A percentile compares a stretch with the other conserved stretches of the same genome.
phyloP scores from a whole-genome alignment of 768 basidiomycete species.

The Collybia nuda region DNA sequence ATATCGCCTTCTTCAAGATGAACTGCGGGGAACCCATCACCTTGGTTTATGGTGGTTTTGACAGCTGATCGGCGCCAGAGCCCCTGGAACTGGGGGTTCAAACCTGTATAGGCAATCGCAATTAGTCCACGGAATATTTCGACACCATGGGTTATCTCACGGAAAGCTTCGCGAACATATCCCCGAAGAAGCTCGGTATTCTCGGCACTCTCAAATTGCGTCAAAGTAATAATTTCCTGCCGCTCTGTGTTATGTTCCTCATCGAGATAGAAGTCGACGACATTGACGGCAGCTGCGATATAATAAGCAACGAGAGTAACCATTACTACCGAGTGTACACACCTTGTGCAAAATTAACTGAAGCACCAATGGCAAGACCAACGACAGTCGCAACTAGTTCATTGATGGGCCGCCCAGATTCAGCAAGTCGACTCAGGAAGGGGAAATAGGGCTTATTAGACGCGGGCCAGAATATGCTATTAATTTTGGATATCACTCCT shows the following conservation, averaged over 20 bases:
- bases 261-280: slow-evolving; percentile 54
- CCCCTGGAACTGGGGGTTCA: slow-evolving; percentile 39
- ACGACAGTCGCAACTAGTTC: slow-evolving; percentile 42
- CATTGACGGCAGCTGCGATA: slow-evolving; percentile 34
- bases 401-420: slow-evolving; percentile 34
- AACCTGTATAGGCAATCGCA: slow-evolving; percentile 18
- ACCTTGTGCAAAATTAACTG: slow-evolving; percentile 43
- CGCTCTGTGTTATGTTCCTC: slow-evolving; percentile 37
- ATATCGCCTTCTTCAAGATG: slow-evolving; percentile 29
- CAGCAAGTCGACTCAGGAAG: slow-evolving; percentile 36
- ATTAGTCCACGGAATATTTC: background rate
- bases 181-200: slow-evolving; percentile 38
- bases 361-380: slow-evolving; percentile 44
- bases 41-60: slow-evolving; percentile 22
- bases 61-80: slow-evolving; percentile 34
- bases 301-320: too few species aligned
- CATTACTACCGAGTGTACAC: too few species aligned
- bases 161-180: slow-evolving; percentile 51
- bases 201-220: slow-evolving; percentile 26
- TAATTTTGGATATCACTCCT: background rate
- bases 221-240: slow-evolving; percentile 34
- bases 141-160: slow-evolving; percentile 23
- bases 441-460: slow-evolving; percentile 31
- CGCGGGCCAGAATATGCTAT: slow-evolving; percentile 6
- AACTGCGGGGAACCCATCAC: slow-evolving; percentile 19